These are phyloP conservation scores for Saccharomycopsis synnaedendra DNA, from an alignment of 805 yeast genomes.

Conservation along the genomic window DNA sequence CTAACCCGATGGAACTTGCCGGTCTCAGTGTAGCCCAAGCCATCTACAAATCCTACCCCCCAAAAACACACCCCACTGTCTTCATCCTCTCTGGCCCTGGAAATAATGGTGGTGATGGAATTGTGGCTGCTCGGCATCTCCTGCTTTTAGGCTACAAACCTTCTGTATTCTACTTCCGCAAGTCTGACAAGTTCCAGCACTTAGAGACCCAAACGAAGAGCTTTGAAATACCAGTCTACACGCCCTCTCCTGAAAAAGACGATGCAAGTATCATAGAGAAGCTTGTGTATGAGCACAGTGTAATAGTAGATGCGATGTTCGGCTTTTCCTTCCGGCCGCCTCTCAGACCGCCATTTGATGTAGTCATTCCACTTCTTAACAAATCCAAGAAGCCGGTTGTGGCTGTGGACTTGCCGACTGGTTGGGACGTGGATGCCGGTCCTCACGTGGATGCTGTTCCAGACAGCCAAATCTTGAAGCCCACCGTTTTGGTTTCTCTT, in stretches of 20 bases:
- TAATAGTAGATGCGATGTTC: constrained; percentile 72
- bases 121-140: constrained; percentile 90
- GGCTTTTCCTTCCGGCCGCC: constrained; percentile 94
- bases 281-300: constrained; percentile 26
- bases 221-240: constrained; percentile 41
- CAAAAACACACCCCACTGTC: constrained; percentile 29
- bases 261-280: constrained; percentile 5
- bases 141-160: constrained; percentile 73
- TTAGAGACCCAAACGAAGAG: constrained; percentile 56
- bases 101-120: constrained; percentile 92
- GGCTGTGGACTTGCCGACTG: constrained; percentile 87
- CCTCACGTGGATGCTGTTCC: constrained; percentile 28
- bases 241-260: background rate
- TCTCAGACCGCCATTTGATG: constrained; percentile 63
- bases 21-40: constrained; percentile 92
- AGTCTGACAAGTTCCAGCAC: constrained; percentile 44
- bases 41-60: constrained; percentile 57
- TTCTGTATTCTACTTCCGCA: constrained; percentile 50
- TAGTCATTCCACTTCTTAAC: constrained; percentile 31
- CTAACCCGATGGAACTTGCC: constrained; percentile 75
- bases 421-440: constrained; percentile 94
- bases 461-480: constrained; percentile 12
- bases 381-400: constrained; percentile 40
- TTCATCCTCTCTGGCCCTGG: constrained; percentile 89
- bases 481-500: constrained; percentile 53